Percentiles rank a stretch among this genome's conserved stretches.
phyloP scores from a whole-genome alignment of 306 rosid genomes.

The Gastrolobium bilobum region DNA sequence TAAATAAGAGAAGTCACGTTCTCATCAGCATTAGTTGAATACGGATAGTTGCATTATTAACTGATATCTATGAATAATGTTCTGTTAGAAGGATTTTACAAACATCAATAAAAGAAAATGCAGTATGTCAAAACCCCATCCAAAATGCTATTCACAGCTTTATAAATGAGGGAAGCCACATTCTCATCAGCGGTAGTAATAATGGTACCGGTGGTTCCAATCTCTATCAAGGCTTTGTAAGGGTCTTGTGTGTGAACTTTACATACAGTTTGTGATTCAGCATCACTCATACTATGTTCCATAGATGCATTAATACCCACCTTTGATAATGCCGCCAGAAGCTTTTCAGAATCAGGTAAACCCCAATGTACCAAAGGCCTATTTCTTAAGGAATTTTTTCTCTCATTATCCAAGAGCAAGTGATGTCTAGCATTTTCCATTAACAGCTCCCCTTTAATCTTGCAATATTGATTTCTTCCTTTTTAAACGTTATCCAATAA shows the following conservation, averaged over 20 bases:
- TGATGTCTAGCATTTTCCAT: constrained; percentile 60
- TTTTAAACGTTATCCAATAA: constrained; percentile 66
- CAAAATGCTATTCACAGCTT: constrained; percentile 61
- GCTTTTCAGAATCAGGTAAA: constrained; percentile 61
- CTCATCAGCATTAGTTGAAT: too few species aligned
- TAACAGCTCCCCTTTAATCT: constrained; percentile 74
- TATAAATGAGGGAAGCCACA: constrained; percentile 63
- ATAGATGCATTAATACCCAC: constrained; percentile 68
- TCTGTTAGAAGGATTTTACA: constrained; percentile 21
- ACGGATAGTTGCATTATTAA: too few species aligned
- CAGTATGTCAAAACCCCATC: constrained; percentile 52
- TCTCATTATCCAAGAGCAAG: constrained; percentile 53
- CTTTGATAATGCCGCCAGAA: constrained; percentile 64
- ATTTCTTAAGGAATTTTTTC: constrained; percentile 26
- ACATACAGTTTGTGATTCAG: constrained; percentile 47
- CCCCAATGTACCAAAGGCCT: constrained; percentile 67
- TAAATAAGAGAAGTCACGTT: too few species aligned
- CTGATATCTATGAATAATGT: too few species aligned
- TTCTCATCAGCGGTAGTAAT: constrained; percentile 60
- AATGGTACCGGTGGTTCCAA: constrained; percentile 59
- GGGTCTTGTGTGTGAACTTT: constrained; percentile 60
- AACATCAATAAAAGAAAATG: constrained; percentile 26
- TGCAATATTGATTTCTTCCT: constrained; percentile 58
- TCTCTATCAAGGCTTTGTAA: constrained; percentile 67
- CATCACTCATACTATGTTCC: constrained; percentile 39